Evolutionary conservation across 352 stramenopile species (phyloP).

Genomic region (Phytophthora pinifolia): DNA sequence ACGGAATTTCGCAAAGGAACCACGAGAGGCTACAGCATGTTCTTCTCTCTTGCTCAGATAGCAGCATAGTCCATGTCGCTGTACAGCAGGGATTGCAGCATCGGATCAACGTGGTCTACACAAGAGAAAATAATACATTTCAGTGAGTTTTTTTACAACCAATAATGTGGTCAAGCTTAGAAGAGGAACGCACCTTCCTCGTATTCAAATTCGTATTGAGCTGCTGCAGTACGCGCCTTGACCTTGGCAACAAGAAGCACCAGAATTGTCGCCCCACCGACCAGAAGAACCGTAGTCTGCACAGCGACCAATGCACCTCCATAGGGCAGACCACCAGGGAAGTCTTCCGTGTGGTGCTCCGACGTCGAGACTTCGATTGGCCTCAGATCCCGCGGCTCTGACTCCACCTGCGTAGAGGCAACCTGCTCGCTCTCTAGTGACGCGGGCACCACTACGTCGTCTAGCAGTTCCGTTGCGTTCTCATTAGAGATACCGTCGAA

Average conservation of each 20-base stretch:
- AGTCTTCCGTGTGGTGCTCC: neutral
- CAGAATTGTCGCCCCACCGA: slow-evolving; percentile 28
- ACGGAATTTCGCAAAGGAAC: slow-evolving; percentile 2
- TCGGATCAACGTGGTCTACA: slow-evolving; percentile 32
- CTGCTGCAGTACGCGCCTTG: slow-evolving; percentile 11
- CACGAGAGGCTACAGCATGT: too few relatives aligned
- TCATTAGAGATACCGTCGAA: slow-evolving; percentile 14
- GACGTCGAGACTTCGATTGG: slow-evolving; percentile 3
- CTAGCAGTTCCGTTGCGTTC: slow-evolving; percentile 22
- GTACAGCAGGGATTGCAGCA: slow-evolving; percentile 63
- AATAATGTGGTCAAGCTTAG: neutral
- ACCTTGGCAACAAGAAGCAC: slow-evolving; percentile 29
- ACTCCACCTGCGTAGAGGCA: neutral
- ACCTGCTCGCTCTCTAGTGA: slow-evolving; percentile 13
- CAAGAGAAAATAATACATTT: too few relatives aligned
- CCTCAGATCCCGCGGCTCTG: slow-evolving; percentile 10
- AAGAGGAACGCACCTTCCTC: slow-evolving; percentile 17
- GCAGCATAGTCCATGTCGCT: slow-evolving; percentile 78
- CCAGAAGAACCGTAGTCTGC: slow-evolving; percentile 32
- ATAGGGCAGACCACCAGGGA: slow-evolving; percentile 3
- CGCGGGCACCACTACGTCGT: slow-evolving; percentile 20
- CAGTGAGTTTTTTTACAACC: neutral
- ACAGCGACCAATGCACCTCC: slow-evolving; percentile 29
- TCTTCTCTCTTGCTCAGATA: slow-evolving; percentile 37
- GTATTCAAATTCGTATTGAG: slow-evolving; percentile 16